Percentiles rank a stretch among this genome's conserved stretches.
Evolutionary conservation across 495 filamentous ascomycete species (phyloP).

Genomic region (Hypoxylon cercidicola): DNA sequence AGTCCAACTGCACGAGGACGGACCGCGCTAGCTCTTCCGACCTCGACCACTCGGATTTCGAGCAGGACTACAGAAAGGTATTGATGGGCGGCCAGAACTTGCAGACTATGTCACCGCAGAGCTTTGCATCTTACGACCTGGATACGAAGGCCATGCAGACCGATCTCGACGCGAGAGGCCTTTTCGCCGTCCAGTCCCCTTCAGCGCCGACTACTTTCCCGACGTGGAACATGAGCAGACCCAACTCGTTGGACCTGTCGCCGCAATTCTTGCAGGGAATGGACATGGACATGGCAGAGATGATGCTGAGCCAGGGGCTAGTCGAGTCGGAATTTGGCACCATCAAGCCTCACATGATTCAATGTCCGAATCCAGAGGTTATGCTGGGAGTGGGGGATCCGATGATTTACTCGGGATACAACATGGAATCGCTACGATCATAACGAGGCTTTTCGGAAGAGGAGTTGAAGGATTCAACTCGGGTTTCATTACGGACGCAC

Average conservation of each 20-base stretch:
- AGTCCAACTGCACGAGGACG: slow-evolving; percentile 49
- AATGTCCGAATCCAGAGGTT: slow-evolving; percentile 56
- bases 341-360: slow-evolving; percentile 59
- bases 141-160: slow-evolving; percentile 49
- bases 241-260: slow-evolving; percentile 46
- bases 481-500: background rate
- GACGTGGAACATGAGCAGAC: slow-evolving; percentile 50
- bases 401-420: slow-evolving; percentile 58
- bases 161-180: slow-evolving; percentile 39
- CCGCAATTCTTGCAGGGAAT: slow-evolving; percentile 48
- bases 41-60: slow-evolving; percentile 62
- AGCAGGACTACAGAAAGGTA: slow-evolving; percentile 59
- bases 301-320: slow-evolving; percentile 55
- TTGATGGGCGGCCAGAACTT: slow-evolving; percentile 50
- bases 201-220: slow-evolving; percentile 40
- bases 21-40: slow-evolving; percentile 64
- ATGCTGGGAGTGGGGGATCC: slow-evolving; percentile 63
- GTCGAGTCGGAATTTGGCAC: slow-evolving; percentile 58
- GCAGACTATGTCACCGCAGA: slow-evolving; percentile 58
- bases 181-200: slow-evolving; percentile 48
- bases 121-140: slow-evolving; percentile 54
- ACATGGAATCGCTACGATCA: slow-evolving; percentile 46
- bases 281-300: slow-evolving; percentile 52
- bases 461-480: slow-evolving; percentile 6
- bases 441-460: slow-evolving; percentile 7